Base-by-base conservation (phyloP, 2,329 filamentous ascomycete species). In the Arthrobotrys iridis region DNA sequence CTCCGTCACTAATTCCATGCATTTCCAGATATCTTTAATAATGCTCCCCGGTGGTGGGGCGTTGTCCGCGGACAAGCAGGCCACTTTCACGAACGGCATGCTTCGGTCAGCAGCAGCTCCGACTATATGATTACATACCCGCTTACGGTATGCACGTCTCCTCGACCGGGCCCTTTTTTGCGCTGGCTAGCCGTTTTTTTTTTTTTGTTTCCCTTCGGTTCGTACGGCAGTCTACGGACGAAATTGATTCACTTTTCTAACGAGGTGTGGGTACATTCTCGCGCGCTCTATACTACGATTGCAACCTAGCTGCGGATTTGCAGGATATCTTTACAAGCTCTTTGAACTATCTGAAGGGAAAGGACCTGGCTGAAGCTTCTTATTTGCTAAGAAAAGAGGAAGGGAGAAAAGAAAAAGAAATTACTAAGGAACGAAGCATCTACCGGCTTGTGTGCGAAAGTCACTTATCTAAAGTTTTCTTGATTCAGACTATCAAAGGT, bases 71-170 rank as follows among this genome's bases (percentile, higher is more conserved):
- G 64, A 67, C 64, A 67, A 52, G n/a, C 64, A 67, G 64, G n/a
- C 64, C 40, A 59, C 40, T 67, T 45, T 37, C 50, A 48, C 55
- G 30, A 60, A 41, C 65, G 65, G 65, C 24, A 22, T 62, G 45
- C 65, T 62, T 70, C 65, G 65, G 65, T 57, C 55, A 68, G 64
- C 65, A 48, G 40, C 65, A 52, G 22, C 43, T 70, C 65, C 55
- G 65, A 60, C 57, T 15, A 26, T 43, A 48, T 74, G 70, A 74
- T 74, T 74, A 74, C 70, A 66, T 66, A 66, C 70, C 66, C 70
- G 70, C 70, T 74, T 74, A 74, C 70, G 52, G 62, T 37, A 67
- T 67, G 68, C 67, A 57, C 11, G 30, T 30, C 18, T n/a, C 18
- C 10, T 37, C 35, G 11, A 18, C 20, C 37, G 26, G 28, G 40